Base-by-base conservation (phyloP, 2,329 filamentous ascomycete species). In the Fusarium mexicanum region DNA sequence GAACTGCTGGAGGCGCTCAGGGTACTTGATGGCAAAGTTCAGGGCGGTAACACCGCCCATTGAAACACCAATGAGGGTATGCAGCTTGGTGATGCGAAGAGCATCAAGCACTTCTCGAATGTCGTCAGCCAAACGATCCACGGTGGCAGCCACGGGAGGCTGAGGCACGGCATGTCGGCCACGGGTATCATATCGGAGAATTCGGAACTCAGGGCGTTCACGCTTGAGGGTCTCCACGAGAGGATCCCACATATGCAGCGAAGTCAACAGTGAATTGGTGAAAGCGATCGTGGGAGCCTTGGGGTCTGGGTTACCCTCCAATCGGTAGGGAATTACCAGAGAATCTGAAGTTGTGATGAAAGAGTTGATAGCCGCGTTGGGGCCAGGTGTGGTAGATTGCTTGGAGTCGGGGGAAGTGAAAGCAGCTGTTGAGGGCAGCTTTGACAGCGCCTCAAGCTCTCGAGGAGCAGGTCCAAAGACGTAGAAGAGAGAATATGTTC, bases 21-120 rank as follows among this genome's bases (percentile, higher is more conserved):
- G 91, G 76, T 93, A 87, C 46, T 86, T 86, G 58, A 97, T 88
- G 0, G 92, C 92, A 59, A 93, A 91, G 79, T 92, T 91, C 57
- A 96, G 87, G 2, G 91, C 87, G 3, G 94, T 96, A 5, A 92
- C 93, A 60, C 94, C 94, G 72, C 94, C 94, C 80, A 96, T 90
- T 41, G 91, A 94, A 8, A 97, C 94, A 26, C 94, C 94, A 26
- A 96, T 85, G 1, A 96, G 84, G 0, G 89, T 86, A 40, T 92
- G 89, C 0, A 93, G 89, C 77, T 89, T 88, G 16, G 88, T 85
- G 47, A 95, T 91, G 55, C 93, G 89, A 37, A 97, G 86, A 1
- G 91, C 90, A 61, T 91, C 86, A 7, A 97, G 88, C 2, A 97
- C 81, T 1, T 85, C 81, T 43, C 87, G 85, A 29, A 96, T 85